Evolutionary conservation across 768 basidiomycete genomes (phyloP).

Genomic region (Chalciporus pseudorubinellus): DNA sequence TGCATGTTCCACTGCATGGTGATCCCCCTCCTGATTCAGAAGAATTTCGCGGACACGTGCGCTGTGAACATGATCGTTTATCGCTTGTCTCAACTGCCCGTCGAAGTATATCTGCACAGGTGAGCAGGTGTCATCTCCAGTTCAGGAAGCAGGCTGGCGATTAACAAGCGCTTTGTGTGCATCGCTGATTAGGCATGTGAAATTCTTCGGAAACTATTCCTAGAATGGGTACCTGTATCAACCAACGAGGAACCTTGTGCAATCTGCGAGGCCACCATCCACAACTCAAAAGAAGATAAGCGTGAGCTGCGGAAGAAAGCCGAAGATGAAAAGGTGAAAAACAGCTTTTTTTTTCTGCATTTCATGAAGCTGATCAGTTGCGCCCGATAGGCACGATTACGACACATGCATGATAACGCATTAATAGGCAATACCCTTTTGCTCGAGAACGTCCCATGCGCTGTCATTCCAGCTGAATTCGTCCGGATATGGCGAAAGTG

Average conservation of each 20-base stretch:
- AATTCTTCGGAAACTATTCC: conserved; percentile 58
- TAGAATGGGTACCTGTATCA: conserved; percentile 58
- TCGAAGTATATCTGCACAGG: conserved; percentile 60
- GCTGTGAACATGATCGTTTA: conserved; percentile 69
- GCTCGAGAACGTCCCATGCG: conserved; percentile 50
- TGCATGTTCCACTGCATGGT: conserved; percentile 56
- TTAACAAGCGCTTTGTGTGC: conserved; percentile 12
- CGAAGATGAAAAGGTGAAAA: conserved; percentile 73
- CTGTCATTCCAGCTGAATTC: conserved; percentile 61
- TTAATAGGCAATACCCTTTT: conserved; percentile 44
- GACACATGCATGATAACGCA: conserved; percentile 57
- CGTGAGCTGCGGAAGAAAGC: conserved; percentile 60
- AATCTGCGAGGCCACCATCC: conserved; percentile 57
- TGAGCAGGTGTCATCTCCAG: conserved; percentile 25
- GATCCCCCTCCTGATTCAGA: conserved; percentile 69
- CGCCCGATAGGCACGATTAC: conserved; percentile 53
- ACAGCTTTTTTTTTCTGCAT: conserved; percentile 11
- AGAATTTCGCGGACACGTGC: conserved; percentile 57
- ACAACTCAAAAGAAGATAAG: conserved; percentile 59
- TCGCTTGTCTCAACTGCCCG: conserved; percentile 55
- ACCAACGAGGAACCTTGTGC: conserved; percentile 53
- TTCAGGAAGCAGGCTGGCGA: conserved; percentile 10
- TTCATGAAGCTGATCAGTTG: conserved; percentile 15
- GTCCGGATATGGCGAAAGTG: conserved; percentile 68
- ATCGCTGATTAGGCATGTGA: conserved; percentile 48